phyloP scores from a whole-genome alignment of 495 filamentous ascomycete genomes.

The Aspergillus saccharolyticus region DNA sequence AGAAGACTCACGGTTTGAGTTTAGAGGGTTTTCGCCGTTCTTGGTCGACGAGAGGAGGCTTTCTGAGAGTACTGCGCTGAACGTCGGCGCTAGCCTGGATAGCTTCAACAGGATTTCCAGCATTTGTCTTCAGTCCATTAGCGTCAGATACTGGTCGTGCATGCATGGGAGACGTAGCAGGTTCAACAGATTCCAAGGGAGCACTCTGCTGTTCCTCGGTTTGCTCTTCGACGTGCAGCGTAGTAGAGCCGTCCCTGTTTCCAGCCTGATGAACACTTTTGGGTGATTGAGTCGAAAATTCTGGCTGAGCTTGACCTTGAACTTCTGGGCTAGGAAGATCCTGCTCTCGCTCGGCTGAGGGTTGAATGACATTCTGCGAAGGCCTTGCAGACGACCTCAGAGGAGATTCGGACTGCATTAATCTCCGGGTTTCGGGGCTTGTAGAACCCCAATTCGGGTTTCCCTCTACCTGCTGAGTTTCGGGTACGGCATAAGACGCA shows the following conservation, averaged over 20 bases:
- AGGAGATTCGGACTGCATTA: neutral
- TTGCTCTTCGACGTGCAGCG: neutral
- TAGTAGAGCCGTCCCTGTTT: neutral
- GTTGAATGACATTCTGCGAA: neutral
- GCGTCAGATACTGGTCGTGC: neutral
- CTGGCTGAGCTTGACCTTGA: neutral
- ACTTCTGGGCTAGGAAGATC: neutral
- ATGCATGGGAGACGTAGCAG: neutral
- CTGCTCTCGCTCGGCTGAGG: neutral
- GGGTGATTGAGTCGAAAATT: neutral
- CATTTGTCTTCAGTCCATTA: neutral
- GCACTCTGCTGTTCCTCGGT: neutral
- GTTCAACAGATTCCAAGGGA: neutral
- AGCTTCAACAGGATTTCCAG: neutral
- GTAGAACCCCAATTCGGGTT: neutral
- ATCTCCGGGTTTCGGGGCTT: neutral
- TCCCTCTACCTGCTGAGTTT: neutral
- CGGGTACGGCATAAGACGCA: neutral
- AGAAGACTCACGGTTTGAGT: constrained; percentile 11
- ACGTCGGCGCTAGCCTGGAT: neutral
- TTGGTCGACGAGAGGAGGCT: neutral
- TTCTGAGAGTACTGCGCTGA: neutral
- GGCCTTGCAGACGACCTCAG: neutral
- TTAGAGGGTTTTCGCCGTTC: constrained; percentile 16
- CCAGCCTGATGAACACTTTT: neutral